Evolutionary conservation across 1,139 yeast genomes (phyloP), one percentile per base, ranked within the genome.

Genomic region (Geotrichum histeridarum): DNA sequence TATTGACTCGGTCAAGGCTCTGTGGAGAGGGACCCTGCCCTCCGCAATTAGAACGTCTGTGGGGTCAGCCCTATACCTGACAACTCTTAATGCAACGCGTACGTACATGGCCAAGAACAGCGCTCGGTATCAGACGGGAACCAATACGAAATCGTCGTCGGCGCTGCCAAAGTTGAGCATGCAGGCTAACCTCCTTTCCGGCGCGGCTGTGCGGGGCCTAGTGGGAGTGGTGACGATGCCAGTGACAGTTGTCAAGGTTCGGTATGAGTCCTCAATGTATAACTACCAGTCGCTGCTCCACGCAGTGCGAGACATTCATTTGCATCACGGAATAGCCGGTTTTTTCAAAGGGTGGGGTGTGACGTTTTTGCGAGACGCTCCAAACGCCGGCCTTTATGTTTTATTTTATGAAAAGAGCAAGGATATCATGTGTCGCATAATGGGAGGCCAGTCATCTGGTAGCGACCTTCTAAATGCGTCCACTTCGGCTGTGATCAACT

Each of bases 161-260:
- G 64, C 74, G 9, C 73, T 93, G 53, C 98, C 98, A 1, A 82
- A 80, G 65, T 74, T 93, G 42, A 76, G 87, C 3, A 83, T 83
- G 61, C 64, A 75, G 48, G 91, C 84, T 57, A 93, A 93, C 66
- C 71, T 91, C 55, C 57, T 80, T 4, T 77, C 91, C 0, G 99
- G 99, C 2, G 88, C 88, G 47, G 64, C 83, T 1, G 85, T 94
- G 0, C 75, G 99, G 55, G 91, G 93, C 0, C 60, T 80, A 1
- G 96, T 90, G 4, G 99, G 99, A 0, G 78, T 85, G 60, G 60
- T 87, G 18, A 89, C 96, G n/a, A 93, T 93, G 99, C 99, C 99
- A 0, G 80, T 93, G n/a, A 93, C 99, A 0, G 83, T 93, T n/a
- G 72, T 93, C 48, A 93, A 93, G 66, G 94, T 95, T 9, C 77